A percentile compares a stretch with the other conserved stretches of the same genome.
Evolutionary conservation across 164 flowering plant genomes (phyloP).

Genomic region (Hamamelis virginiana): DNA sequence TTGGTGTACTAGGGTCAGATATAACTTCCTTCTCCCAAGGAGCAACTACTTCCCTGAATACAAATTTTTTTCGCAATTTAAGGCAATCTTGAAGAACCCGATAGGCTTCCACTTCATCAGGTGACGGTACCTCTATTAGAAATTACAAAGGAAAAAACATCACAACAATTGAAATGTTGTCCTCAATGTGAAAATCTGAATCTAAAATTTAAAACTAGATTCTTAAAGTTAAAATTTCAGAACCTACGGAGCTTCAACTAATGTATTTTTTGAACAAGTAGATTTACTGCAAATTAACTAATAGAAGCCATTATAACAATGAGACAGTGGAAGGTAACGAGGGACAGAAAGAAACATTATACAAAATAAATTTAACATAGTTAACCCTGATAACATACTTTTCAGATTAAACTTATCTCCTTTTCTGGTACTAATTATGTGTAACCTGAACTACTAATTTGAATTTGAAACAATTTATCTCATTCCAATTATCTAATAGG

Average conservation of each 20-base stretch:
- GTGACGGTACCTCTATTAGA: conserved; percentile 71
- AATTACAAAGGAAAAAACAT: neutral
- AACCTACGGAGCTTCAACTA: neutral
- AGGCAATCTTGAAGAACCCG: conserved; percentile 79
- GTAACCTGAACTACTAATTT: no score
- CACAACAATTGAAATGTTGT: neutral
- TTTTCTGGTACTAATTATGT: no score
- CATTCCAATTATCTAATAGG: no score
- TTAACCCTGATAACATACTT: no score
- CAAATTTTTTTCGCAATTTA: conserved; percentile 74
- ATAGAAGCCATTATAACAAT: neutral
- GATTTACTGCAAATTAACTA: neutral
- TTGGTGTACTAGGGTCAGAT: conserved; percentile 93
- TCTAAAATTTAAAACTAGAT: neutral
- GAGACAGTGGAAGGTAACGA: neutral
- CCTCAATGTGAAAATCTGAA: neutral
- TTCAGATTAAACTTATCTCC: no score
- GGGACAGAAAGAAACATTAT: no score
- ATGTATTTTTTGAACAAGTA: conserved; percentile 1
- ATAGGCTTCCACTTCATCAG: conserved; percentile 85
- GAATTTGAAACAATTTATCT: no score
- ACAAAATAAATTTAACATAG: no score
- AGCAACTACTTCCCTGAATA: conserved; percentile 77
- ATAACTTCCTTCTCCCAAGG: conserved; percentile 95
- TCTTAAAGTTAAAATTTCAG: neutral